Base-by-base conservation (phyloP, 352 stramenopile genomes). In the Globisporangium cystogenes region DNA sequence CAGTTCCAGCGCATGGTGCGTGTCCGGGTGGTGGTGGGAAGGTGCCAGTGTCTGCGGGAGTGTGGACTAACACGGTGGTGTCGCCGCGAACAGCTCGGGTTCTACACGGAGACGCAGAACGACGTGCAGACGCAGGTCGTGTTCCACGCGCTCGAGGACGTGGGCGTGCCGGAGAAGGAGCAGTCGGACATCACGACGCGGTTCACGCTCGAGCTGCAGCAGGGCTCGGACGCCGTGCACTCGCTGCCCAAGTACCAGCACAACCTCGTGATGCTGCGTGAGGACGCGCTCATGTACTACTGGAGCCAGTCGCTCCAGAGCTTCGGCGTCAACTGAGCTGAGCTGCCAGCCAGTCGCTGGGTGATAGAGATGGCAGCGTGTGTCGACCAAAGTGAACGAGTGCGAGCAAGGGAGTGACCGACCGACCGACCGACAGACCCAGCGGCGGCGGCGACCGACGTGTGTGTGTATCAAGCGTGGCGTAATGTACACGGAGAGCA, bases 201-300 rank as follows among this genome's bases (percentile, higher is more conserved):
- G 43, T 89, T 91, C 53, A 59, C 72, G 40, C 57, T 85, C 21
- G 74, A 83, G 43, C 65, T 90, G 1, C 54, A 76, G 33, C 75
- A 74, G 18, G 61, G 79, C 59, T 84, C 82, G 35, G 72, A 82
- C 51, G 72, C 78, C 20, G 76, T 93, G 48, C 82, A 91, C 64
- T 88, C 77, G 43, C 61, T 93, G 54, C 74, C 80, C 31, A 90
- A 90, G 71, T 89, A 90, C 56, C 74, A 91, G 57, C 74, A 90
- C 71, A 90, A 89, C 55, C 65, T 93, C 56, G 74, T 90, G 43
- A 80, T 90, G 69, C 60, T 93, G 47, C 82, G 82, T 16, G 82
- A 93, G 53, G 78, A 93, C 55, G 82, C 82, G 21, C 67, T 93
- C 53, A 91, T 93, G 82, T 90, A 82, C 52, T 91, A 89, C 57